Evolutionary conservation across 768 basidiomycete genomes (phyloP).

Genomic region (Coprinopsis strossmayeri): DNA sequence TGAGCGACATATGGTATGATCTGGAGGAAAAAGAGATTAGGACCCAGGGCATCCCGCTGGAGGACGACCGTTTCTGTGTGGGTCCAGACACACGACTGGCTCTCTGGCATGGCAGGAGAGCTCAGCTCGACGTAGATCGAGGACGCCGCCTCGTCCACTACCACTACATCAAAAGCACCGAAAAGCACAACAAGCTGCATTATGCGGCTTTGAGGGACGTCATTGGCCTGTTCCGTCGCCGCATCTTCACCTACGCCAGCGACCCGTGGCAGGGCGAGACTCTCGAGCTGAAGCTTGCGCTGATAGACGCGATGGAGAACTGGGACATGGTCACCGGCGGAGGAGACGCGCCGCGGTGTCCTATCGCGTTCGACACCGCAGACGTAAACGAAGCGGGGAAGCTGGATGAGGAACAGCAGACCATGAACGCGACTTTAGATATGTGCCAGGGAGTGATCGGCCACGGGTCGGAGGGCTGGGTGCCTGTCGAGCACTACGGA

Average conservation of each 20-base stretch:
- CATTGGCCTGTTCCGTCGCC: constrained; percentile 25
- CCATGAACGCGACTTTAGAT: not conserved
- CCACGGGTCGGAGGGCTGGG: constrained; percentile 35
- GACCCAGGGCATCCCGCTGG: constrained; percentile 27
- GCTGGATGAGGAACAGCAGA: not conserved
- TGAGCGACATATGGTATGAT: constrained; percentile 34
- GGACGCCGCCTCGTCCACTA: constrained; percentile 44
- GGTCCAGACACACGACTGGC: constrained; percentile 36
- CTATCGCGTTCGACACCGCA: constrained; percentile 37
- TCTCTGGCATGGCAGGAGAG: constrained; percentile 47
- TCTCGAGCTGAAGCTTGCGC: constrained; percentile 35
- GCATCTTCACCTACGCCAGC: constrained; percentile 39
- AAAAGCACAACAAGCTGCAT: constrained; percentile 38
- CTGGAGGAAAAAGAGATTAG: constrained; percentile 31
- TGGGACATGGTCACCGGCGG: constrained; percentile 36
- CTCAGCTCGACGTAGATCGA: constrained; percentile 40
- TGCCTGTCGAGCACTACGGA: constrained; percentile 34
- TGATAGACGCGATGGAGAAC: constrained; percentile 35
- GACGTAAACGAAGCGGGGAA: not conserved
- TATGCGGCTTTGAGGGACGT: constrained; percentile 32
- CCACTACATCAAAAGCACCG: constrained; percentile 40
- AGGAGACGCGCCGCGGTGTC: constrained; percentile 35
- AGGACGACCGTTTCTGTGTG: constrained; percentile 36
- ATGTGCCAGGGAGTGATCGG: constrained; percentile 21
- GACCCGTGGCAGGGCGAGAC: constrained; percentile 47